Base-by-base conservation (phyloP, 2,329 filamentous ascomycete species). In the Pseudogymnoascus sp. region DNA sequence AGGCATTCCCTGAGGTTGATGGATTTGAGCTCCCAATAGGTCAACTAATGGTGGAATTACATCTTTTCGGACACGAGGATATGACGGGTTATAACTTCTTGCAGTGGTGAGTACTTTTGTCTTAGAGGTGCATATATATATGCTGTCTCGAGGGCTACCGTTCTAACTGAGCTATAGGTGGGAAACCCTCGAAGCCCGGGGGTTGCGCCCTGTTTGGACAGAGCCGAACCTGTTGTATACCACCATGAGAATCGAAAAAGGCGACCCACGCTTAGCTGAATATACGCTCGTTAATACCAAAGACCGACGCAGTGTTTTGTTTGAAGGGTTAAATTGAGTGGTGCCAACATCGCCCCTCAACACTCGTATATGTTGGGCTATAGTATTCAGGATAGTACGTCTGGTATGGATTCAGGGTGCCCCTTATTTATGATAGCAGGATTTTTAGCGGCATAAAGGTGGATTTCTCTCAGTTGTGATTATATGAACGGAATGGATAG, bases 251-350 rank as follows among this genome's bases (percentile, higher is more conserved):
- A 14, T 70, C 3, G 66, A 69, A 44, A 68, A 69, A 46, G 34
- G 61, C 5, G 64, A 60, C 10, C 63, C 68, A 1, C 68, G 68
- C 36, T 63, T 69, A 36, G 67, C 69, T 23, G 68, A 72, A 59
- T 72, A 71, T 66, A 69, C 70, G n/a, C 69, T 66, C 64, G 63
- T 72, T 8, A 72, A 72, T 65, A 62, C 46, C 34, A 70, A 62
- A 40, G 70, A 72, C 64, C 60, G 65, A 53, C 68, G 63, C 28
- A 72, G 36, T 31, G 36, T 40, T 38, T 21, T 60, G 16, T 42
- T 60, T 60, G 14, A 44, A 42, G 36, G 21, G 10, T 60, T 44
- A 6, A 44, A 44, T 18, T 38, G 25, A 60, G 11, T 5, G 38
- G 10, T 25, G 7, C n/a, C 12, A 31, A 36, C 42, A 11, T 5